Percentiles rank a stretch among this genome's conserved stretches.
Evolutionary conservation across 2,329 filamentous ascomycete genomes (phyloP).

Genomic region (Gremmenia infestans): DNA sequence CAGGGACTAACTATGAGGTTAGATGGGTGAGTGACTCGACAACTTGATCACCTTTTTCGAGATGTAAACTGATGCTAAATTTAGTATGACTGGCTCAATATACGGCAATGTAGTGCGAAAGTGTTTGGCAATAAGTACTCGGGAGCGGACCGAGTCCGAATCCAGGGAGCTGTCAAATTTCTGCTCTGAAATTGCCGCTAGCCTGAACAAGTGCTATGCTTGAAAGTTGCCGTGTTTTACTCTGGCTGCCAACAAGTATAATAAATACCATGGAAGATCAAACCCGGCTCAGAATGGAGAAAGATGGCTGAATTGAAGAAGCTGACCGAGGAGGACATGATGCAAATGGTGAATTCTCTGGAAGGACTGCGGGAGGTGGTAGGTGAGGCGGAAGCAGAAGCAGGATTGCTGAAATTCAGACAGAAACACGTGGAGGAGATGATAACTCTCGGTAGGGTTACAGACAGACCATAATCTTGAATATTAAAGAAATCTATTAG

Average conservation of each 20-base stretch:
- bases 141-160: conserved; percentile 18
- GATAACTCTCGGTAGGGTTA: neutral
- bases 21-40: conserved; percentile 18
- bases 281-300: neutral
- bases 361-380: no score
- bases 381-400: neutral
- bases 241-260: neutral
- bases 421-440: neutral
- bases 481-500: no score
- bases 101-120: conserved; percentile 23
- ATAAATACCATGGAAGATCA: neutral
- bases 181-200: conserved; percentile 17
- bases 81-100: conserved; percentile 21
- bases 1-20: conserved; percentile 20
- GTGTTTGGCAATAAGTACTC: conserved; percentile 19
- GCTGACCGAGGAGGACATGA: no score
- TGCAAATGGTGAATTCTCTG: no score
- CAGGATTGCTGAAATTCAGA: neutral
- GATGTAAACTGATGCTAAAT: neutral
- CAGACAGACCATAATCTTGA: neutral
- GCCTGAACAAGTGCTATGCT: conserved; percentile 19
- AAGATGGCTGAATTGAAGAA: neutral
- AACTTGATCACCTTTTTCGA: neutral
- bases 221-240: neutral
- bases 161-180: conserved; percentile 18